Evolutionary conservation across 306 rosid species (phyloP).

Genomic region (Begonia masoniana): DNA sequence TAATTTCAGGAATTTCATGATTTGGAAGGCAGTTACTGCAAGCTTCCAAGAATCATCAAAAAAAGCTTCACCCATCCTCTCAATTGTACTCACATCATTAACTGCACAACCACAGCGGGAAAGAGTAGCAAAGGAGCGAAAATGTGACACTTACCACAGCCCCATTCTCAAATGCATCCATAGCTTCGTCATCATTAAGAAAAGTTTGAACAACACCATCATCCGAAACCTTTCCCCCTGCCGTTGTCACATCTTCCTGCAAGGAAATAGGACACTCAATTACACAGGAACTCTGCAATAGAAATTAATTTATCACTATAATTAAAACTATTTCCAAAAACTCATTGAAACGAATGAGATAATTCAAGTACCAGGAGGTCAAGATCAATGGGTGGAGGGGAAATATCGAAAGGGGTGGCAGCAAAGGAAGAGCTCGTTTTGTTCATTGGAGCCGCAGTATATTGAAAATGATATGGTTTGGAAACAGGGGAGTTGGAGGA

Average conservation of each 20-base stretch:
- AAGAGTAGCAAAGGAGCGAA: neutral
- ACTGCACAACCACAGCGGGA: neutral
- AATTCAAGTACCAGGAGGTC: slow-evolving; percentile 41
- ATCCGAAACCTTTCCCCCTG: slow-evolving; percentile 50
- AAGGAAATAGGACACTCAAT: neutral
- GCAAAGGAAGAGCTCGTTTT: slow-evolving; percentile 1
- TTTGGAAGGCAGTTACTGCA: too few relatives aligned
- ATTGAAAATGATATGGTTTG: too few relatives aligned
- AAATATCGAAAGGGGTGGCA: slow-evolving; percentile 51
- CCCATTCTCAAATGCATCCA: slow-evolving; percentile 47
- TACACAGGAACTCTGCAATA: neutral
- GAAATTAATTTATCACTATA: too few relatives aligned
- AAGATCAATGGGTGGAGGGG: slow-evolving; percentile 89
- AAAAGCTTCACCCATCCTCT: too few relatives aligned
- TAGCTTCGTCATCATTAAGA: slow-evolving; percentile 62
- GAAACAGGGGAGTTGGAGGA: too few relatives aligned
- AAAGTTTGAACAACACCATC: slow-evolving; percentile 64
- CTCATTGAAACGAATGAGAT: too few relatives aligned
- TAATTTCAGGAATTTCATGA: too few relatives aligned
- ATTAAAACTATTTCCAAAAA: too few relatives aligned
- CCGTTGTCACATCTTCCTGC: slow-evolving; percentile 47
- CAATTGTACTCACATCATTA: too few relatives aligned
- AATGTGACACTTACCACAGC: slow-evolving; percentile 41
- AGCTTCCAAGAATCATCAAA: too few relatives aligned
- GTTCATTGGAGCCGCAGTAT: neutral